phyloP scores from a whole-genome alignment of 1,139 yeast species.

The Debaryomyces coudertii region DNA sequence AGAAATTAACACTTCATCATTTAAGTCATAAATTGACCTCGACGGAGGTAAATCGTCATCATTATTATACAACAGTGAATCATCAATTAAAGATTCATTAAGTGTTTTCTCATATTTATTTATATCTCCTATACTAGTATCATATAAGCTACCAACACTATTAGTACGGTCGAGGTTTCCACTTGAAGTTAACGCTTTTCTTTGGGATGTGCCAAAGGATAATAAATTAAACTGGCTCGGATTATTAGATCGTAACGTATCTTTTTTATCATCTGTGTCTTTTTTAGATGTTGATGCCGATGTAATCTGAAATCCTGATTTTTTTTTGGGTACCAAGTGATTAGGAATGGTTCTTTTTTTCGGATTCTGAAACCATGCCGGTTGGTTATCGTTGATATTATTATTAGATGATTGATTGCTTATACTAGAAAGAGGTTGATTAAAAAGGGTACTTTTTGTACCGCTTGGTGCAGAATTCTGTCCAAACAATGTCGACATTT shows the following conservation, averaged over 20 bases:
- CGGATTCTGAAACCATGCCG: slow-evolving; percentile 58
- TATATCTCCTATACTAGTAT: slow-evolving; percentile 30
- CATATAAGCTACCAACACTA: slow-evolving; percentile 21
- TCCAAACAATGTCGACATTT: slow-evolving; percentile 15
- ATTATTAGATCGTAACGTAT: slow-evolving; percentile 18
- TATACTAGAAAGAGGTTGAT: slow-evolving; percentile 7
- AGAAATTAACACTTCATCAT: slow-evolving; percentile 42
- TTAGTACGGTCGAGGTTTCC: slow-evolving; percentile 22
- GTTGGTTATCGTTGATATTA: slow-evolving; percentile 22
- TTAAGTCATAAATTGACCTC: slow-evolving; percentile 60
- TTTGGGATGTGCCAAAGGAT: slow-evolving; percentile 43
- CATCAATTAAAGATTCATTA: slow-evolving; percentile 31
- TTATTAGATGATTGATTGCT: slow-evolving; percentile 6
- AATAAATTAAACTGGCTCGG: slow-evolving; percentile 39
- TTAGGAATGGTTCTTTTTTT: slow-evolving; percentile 64
- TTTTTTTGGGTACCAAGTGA: slow-evolving; percentile 48
- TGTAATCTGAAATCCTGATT: slow-evolving; percentile 45
- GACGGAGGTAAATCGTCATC: slow-evolving; percentile 61
- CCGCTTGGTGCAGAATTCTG: slow-evolving; percentile 10
- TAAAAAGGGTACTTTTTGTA: slow-evolving; percentile 1
- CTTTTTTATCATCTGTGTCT: slow-evolving; percentile 19
- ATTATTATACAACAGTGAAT: slow-evolving; percentile 31
- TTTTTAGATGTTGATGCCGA: slow-evolving; percentile 25
- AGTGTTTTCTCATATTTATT: slow-evolving; percentile 36
- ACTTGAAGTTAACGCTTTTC: slow-evolving; percentile 22